Conservation (phyloP, 2,329 filamentous ascomycete genomes). For the Fusarium circinatum region DNA sequence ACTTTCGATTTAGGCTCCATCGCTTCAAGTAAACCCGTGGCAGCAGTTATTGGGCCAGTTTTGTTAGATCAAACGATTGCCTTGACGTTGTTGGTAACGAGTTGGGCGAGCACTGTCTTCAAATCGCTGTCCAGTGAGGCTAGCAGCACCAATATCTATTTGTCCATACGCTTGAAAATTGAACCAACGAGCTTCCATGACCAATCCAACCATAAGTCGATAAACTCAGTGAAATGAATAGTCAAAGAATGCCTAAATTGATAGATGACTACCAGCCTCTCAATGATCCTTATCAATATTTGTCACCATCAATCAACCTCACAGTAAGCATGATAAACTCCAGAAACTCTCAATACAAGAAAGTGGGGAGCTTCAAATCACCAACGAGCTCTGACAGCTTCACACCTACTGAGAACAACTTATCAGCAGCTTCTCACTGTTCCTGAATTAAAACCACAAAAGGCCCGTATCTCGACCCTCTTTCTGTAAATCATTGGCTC, state of each 20-base stretch:
- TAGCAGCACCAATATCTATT: accelerated
- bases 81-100: background rate
- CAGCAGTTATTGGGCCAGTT: accelerated
- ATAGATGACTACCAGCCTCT: background rate
- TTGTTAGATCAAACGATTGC: background rate
- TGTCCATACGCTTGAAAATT: accelerated
- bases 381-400: slow-evolving; percentile 5
- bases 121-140: background rate
- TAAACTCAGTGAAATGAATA: too few relatives aligned
- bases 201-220: background rate
- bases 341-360: background rate
- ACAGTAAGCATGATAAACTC: slow-evolving; percentile 5
- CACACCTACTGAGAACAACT: slow-evolving; percentile 2
- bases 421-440: background rate
- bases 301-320: background rate
- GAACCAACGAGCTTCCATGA: accelerated
- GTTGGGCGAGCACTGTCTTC: too few relatives aligned
- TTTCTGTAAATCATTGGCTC: background rate
- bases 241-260: accelerated
- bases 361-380: slow-evolving; percentile 5
- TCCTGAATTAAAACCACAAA: slow-evolving; percentile 8
- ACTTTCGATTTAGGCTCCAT: background rate
- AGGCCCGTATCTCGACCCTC: background rate
- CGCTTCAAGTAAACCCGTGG: too few relatives aligned
- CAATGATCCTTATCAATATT: background rate